Evolutionary conservation across 192 early-diverging fungal species (phyloP), one percentile per base, ranked within the genome.

Genomic region (Backusella tarrabulga): DNA sequence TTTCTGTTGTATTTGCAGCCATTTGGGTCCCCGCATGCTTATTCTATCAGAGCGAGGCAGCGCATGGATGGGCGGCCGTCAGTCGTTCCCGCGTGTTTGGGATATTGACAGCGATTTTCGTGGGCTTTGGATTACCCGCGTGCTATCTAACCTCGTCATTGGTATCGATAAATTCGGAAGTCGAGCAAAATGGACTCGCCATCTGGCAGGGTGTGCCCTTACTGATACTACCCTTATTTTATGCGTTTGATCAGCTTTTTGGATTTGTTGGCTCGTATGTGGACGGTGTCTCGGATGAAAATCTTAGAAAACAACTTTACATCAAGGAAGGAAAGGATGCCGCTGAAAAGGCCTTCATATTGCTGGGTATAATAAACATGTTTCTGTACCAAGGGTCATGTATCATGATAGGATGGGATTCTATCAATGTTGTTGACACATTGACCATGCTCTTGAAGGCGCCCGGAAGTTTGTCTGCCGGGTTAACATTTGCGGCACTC

Each of bases 291-390:
- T 32, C 17, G 1, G 74, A 67, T 23, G 0, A 32, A 7, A 41
- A 1, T 4, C 4, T 67, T 5, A 21, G 34, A 12, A n/a, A 75
- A 0, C 67, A 54, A 0, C 8, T 75, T 2, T 14, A 23, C 3
- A 42, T 79, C n/a, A 52, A 40, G 17, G 36, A 75, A 52, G 67
- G 73, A 29, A 79, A 71, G 21, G 63, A 52, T 14, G 44, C 68
- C 1, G 46, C 71, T 11, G 78, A 79, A 34, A 67, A 50, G 21
- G 1, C 36, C 2, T 79, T 71, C 26, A 7, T 79, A 34, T 36
- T 79, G 4, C 40, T 79, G 41, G 78, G 73, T 56, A 40, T 70
- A 0, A 15, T 71, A 0, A 75, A 75, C 34, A 68, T 79, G 17
- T 4, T 79, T 2, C n/a, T 71, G 4, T 79, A 79, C 35, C 70